These are phyloP conservation scores for Kazachstania kunashirensis DNA, from an alignment of 805 yeast species.

Conservation along the genomic window DNA sequence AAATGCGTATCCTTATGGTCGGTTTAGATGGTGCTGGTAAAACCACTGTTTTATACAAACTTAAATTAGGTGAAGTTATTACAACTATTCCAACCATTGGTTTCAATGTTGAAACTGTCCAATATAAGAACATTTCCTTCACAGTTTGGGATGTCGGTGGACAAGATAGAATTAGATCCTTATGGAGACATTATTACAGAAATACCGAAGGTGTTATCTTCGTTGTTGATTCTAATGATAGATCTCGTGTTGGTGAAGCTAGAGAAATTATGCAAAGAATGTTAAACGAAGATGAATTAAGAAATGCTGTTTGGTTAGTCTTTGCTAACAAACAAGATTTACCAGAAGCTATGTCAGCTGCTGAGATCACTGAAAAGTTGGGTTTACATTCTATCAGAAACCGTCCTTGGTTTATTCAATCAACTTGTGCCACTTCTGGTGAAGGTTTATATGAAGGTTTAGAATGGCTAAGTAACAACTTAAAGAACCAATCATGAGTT, in stretches of 20 bases:
- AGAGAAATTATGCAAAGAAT: constrained; percentile 97
- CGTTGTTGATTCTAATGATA: constrained; percentile 95
- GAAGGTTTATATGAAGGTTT: constrained; percentile 97
- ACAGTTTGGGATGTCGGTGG: constrained; percentile 99
- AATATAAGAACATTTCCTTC: constrained; percentile 91
- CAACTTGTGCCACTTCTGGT: constrained; percentile 98
- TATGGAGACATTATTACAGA: constrained; percentile 98
- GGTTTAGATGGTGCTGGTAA: constrained; percentile 98
- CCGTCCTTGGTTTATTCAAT: constrained; percentile 99
- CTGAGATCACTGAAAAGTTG: constrained; percentile 93
- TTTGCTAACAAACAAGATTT: constrained; percentile 98
- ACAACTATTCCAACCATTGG: constrained; percentile 96
- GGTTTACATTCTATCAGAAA: constrained; percentile 96
- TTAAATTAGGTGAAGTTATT: constrained; percentile 91
- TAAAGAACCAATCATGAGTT: constrained; percentile 52
- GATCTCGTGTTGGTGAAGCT: constrained; percentile 96
- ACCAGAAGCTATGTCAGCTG: constrained; percentile 98
- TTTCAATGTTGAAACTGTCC: constrained; percentile 94
- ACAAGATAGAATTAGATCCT: constrained; percentile 96
- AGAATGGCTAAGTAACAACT: constrained; percentile 90
- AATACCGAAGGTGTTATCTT: constrained; percentile 97
- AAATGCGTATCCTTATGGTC: constrained; percentile 96
- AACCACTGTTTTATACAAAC: constrained; percentile 90
- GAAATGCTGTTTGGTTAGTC: constrained; percentile 89
- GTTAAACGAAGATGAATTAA: constrained; percentile 96